phyloP scores from a whole-genome alignment of 2,329 filamentous ascomycete genomes.

The Sclerotiophoma versabilis region DNA sequence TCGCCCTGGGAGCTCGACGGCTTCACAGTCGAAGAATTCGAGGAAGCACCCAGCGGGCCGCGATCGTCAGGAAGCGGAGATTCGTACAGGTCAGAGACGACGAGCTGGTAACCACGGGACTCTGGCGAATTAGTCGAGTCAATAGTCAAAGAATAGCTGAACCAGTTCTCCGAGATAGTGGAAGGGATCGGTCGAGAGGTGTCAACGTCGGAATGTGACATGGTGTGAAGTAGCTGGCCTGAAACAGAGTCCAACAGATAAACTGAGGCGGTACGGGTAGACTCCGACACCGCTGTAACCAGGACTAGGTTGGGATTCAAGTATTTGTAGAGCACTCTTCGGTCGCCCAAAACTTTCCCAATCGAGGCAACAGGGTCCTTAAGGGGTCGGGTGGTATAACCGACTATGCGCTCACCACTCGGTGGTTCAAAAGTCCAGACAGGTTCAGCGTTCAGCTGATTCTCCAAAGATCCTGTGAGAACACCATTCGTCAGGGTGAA shows the following conservation, averaged over 20 bases:
- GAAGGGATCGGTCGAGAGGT: conserved; percentile 75
- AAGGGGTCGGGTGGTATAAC: conserved; percentile 70
- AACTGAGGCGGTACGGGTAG: conserved; percentile 67
- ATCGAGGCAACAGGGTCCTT: conserved; percentile 94
- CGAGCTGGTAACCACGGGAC: conserved; percentile 84
- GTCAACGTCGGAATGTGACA: conserved; percentile 77
- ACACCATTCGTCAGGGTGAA: conserved; percentile 44
- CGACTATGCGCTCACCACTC: conserved; percentile 70
- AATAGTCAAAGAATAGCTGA: conserved; percentile 77
- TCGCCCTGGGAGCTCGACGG: conserved; percentile 65
- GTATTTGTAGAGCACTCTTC: conserved; percentile 97
- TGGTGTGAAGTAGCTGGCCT: conserved; percentile 77
- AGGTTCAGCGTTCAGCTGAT: conserved; percentile 31
- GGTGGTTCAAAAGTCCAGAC: conserved; percentile 77
- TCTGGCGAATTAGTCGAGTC: conserved; percentile 59
- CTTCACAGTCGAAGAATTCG: conserved; percentile 79
- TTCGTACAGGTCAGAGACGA: conserved; percentile 89
- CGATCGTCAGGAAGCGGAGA: conserved; percentile 84
- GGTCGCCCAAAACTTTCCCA: conserved; percentile 88
- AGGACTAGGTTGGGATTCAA: conserved; percentile 86
- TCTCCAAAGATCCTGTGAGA: conserved; percentile 41
- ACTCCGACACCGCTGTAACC: conserved; percentile 71
- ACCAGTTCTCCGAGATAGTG: conserved; percentile 92
- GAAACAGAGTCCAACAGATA: conserved; percentile 88
- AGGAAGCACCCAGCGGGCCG: conserved; percentile 72